These are phyloP conservation scores for Radiomyces spectabilis DNA, from an alignment of 192 early-diverging fungal species.

Conservation along the genomic window DNA sequence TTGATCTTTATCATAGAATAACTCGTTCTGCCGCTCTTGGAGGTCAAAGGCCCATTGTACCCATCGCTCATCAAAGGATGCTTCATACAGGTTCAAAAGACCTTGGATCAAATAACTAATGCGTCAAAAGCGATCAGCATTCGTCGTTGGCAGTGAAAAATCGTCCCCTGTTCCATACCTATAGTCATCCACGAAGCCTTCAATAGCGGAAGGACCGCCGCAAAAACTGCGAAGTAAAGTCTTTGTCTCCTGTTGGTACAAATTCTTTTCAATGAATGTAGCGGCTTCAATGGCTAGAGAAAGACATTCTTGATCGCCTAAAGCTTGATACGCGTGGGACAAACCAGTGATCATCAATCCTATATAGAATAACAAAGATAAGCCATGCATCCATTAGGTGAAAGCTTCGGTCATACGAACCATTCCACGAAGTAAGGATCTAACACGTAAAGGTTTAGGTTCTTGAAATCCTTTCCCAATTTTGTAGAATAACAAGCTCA, in stretches of 20 bases:
- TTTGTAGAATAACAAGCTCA: background rate
- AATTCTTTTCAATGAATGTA: constrained; percentile 33
- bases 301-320: constrained; percentile 11
- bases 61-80: constrained; percentile 31
- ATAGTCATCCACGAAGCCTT: constrained; percentile 56
- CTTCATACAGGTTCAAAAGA: constrained; percentile 51
- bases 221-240: constrained; percentile 35
- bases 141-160: too few species aligned
- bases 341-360: constrained; percentile 45
- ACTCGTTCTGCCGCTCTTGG: constrained; percentile 35
- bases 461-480: background rate
- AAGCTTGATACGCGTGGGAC: constrained; percentile 17
- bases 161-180: too few species aligned
- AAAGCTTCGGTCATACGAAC: too few species aligned
- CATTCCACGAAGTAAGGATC: constrained; percentile 56
- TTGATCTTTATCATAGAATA: constrained; percentile 40
- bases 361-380: too few species aligned
- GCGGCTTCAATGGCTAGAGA: constrained; percentile 38
- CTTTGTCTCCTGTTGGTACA: constrained; percentile 34
- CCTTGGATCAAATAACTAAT: constrained; percentile 41
- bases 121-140: too few species aligned
- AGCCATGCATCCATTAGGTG: too few species aligned
- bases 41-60: constrained; percentile 44
- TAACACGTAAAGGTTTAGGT: background rate
- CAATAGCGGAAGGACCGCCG: constrained; percentile 34